Evolutionary conservation across 2,329 filamentous ascomycete genomes (phyloP), one percentile per base, ranked within the genome.

Genomic region (Madurella mycetomatis): DNA sequence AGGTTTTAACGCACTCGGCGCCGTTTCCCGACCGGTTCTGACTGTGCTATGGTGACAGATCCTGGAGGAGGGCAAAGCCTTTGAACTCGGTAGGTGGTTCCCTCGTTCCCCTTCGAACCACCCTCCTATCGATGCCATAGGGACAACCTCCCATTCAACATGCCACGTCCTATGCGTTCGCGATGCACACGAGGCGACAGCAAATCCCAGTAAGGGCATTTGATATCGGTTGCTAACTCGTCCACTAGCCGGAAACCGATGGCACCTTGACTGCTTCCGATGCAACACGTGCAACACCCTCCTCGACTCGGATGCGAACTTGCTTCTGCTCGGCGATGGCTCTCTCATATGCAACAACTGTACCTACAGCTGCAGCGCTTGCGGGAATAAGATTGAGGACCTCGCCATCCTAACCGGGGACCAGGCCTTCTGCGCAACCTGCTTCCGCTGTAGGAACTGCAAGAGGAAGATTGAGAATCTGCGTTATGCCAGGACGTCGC

Each of bases 271-370:
- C 76, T 99, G 94, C 78, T 99, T 99, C 76, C 88, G 92, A 69
- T 97, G 92, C 80, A 94, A 96, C 72, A 95, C 89, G 53, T 99
- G 92, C 78, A 84, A 85, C 67, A 96, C 92, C 57, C 85, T 96
- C 54, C 90, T 99, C 74, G 94, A 99, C 76, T 97, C 94, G 58
- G 92, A 99, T 69, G 94, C 94, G 65, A 97, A 97, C 73, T 86
- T 99, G 47, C 85, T 99, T 49, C 87, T 99, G 25, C 88, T 99
- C 60, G 94, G 94, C 70, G 94, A 99, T 75, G 94, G 94, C 62
- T 97, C 92, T 16, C 84, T 99, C 62, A 97, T 99, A 65, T 99
- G 94, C 80, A 97, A 96, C 76, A 96, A 96, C 73, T 99, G 94
- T 76, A 97, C 94, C 51, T 99, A 99, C 72, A 96, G 92, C 79